These are phyloP conservation scores for Candida easanensis DNA, from an alignment of 805 yeast genomes.

Conservation along the genomic window DNA sequence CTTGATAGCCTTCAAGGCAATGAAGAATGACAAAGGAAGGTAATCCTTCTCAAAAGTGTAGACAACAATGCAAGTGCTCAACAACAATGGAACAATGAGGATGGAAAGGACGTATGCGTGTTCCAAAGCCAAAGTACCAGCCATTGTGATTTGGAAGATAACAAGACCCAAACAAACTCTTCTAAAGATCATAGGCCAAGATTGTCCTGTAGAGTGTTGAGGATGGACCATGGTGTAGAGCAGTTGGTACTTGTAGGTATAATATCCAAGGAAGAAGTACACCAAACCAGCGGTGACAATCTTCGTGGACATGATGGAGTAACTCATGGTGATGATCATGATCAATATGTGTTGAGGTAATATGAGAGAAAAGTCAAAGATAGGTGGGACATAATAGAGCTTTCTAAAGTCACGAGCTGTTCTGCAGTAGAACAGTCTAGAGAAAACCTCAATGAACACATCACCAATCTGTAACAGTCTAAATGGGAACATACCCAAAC, in stretches of 20 bases:
- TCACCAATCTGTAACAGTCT: constrained; percentile 78
- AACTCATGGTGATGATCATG: constrained; percentile 78
- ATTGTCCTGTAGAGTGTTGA: constrained; percentile 94
- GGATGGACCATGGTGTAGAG: constrained; percentile 91
- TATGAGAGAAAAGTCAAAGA: constrained; percentile 88
- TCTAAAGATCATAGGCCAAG: constrained; percentile 89
- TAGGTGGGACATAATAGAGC: constrained; percentile 74
- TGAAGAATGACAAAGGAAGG: constrained; percentile 77
- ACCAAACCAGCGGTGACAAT: constrained; percentile 82
- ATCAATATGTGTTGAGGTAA: constrained; percentile 90
- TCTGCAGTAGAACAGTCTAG: constrained; percentile 52
- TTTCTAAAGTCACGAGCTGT: constrained; percentile 82
- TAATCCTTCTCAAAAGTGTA: constrained; percentile 84
- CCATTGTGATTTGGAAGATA: constrained; percentile 88
- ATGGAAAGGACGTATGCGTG: constrained; percentile 75
- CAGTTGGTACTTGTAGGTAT: constrained; percentile 87
- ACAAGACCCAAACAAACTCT: constrained; percentile 78
- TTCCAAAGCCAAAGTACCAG: constrained; percentile 82
- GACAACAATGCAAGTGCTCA: constrained; percentile 59
- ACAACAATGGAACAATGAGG: constrained; percentile 71
- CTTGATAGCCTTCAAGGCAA: constrained; percentile 76
- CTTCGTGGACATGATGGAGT: constrained; percentile 87
- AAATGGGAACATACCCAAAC: constrained; percentile 87
- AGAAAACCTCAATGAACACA: constrained; percentile 66
- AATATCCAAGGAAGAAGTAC: constrained; percentile 82